phyloP scores from a whole-genome alignment of 192 early-diverging fungal genomes.

The Spizellomyces punctatus region DNA sequence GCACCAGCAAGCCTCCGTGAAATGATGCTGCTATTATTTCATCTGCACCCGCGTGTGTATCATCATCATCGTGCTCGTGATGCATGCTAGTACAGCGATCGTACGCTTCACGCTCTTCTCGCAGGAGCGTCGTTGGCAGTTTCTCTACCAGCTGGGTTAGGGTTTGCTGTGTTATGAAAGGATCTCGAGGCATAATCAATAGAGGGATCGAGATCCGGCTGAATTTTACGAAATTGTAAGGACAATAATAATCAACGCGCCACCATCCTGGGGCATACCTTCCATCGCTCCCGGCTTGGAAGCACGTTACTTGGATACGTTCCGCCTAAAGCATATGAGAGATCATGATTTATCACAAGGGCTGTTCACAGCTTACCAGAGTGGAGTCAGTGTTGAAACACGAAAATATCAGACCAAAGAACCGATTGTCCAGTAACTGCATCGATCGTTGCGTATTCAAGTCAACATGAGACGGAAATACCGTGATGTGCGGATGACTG shows the following conservation, averaged over 20 bases:
- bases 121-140: constrained; percentile 7
- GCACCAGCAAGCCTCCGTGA: constrained; percentile 32
- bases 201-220: constrained; percentile 18
- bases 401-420: constrained; percentile 48
- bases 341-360: not conserved
- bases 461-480: constrained; percentile 50
- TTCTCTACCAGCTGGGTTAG: constrained; percentile 1
- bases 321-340: constrained; percentile 16
- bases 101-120: constrained; percentile 12
- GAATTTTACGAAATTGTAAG: not conserved
- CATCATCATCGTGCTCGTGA: not conserved
- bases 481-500: constrained; percentile 51
- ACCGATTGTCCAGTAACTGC: constrained; percentile 44
- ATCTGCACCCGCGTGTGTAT: not conserved
- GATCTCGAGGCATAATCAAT: constrained; percentile 9
- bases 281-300: constrained; percentile 26
- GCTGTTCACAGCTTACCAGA: constrained; percentile 5
- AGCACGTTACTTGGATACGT: constrained; percentile 39
- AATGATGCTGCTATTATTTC: constrained; percentile 17
- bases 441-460: constrained; percentile 44
- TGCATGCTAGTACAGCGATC: not conserved
- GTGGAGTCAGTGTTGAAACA: constrained; percentile 41
- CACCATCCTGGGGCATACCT: not conserved
- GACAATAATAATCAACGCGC: not conserved
- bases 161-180: not conserved